phyloP scores from a whole-genome alignment of 2,329 filamentous ascomycete genomes.

The Diaporthe sp. region DNA sequence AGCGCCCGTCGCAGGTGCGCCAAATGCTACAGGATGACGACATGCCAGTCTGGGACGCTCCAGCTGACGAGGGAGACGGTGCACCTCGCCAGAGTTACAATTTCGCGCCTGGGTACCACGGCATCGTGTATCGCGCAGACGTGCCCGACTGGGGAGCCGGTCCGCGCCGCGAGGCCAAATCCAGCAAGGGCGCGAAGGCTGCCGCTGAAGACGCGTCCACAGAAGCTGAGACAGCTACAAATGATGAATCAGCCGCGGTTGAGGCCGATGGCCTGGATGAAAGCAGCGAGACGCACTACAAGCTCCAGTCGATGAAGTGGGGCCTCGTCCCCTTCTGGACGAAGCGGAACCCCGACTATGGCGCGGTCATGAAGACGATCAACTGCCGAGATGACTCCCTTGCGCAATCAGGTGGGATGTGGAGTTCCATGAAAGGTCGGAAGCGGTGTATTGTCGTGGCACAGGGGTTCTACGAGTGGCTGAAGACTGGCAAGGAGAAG shows the following conservation, averaged over 20 bases:
- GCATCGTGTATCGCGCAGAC: constrained; percentile 87
- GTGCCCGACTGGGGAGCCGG: constrained; percentile 72
- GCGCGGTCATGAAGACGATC: constrained; percentile 86
- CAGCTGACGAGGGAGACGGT: constrained; percentile 75
- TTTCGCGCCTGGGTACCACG: constrained; percentile 89
- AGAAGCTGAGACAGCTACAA: constrained; percentile 8
- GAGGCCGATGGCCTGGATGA: neutral
- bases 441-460: constrained; percentile 91
- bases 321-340: constrained; percentile 95
- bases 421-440: constrained; percentile 89
- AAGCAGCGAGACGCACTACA: constrained; percentile 71
- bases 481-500: constrained; percentile 86
- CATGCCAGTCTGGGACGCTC: constrained; percentile 80
- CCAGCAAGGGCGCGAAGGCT: constrained; percentile 43
- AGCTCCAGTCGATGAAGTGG: constrained; percentile 96
- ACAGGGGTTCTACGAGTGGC: constrained; percentile 97
- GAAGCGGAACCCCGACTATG: constrained; percentile 84
- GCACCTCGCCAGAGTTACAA: constrained; percentile 85
- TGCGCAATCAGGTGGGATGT: constrained; percentile 82
- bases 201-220: constrained; percentile 31
- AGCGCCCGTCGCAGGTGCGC: constrained; percentile 84
- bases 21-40: constrained; percentile 79
- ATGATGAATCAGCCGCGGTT: neutral
- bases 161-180: constrained; percentile 47
- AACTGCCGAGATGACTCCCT: constrained; percentile 95